Percentiles rank a stretch among this genome's conserved stretches.
Conservation (phyloP, 2,329 filamentous ascomycete genomes). For the Lithohypha guttulata region DNA sequence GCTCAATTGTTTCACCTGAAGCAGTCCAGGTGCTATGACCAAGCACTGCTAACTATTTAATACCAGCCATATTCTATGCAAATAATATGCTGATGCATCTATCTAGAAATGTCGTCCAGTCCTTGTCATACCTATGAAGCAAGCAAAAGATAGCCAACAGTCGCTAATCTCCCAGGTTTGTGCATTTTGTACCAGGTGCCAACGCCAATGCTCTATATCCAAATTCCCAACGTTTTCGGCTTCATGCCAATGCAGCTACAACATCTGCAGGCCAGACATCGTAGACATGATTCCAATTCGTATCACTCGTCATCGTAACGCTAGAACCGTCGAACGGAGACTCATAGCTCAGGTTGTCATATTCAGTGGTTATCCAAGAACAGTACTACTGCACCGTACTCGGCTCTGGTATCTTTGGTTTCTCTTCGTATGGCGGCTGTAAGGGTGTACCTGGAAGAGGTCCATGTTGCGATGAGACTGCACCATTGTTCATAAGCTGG, state of each 20-base stretch:
- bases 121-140: too few species aligned
- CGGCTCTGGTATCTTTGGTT: background rate
- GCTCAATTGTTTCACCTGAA: too few species aligned
- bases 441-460: background rate
- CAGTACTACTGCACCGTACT: constrained; percentile 8
- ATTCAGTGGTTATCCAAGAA: background rate
- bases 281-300: background rate
- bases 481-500: background rate
- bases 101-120: too few species aligned
- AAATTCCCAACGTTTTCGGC: too few species aligned
- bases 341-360: background rate
- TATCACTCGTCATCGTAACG: background rate
- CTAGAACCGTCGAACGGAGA: background rate
- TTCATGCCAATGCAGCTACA: constrained; percentile 2
- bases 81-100: too few species aligned
- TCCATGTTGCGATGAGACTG: background rate
- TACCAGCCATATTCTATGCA: too few species aligned
- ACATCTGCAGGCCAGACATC: constrained; percentile 2
- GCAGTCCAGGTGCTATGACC: too few species aligned
- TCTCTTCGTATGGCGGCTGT: background rate
- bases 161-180: too few species aligned
- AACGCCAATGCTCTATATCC: background rate
- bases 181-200: too few species aligned
- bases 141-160: too few species aligned
- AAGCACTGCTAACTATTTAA: too few species aligned